These are phyloP conservation scores for Cadophora sp. DNA, from an alignment of 2,329 filamentous ascomycete genomes.

Conservation along the genomic window DNA sequence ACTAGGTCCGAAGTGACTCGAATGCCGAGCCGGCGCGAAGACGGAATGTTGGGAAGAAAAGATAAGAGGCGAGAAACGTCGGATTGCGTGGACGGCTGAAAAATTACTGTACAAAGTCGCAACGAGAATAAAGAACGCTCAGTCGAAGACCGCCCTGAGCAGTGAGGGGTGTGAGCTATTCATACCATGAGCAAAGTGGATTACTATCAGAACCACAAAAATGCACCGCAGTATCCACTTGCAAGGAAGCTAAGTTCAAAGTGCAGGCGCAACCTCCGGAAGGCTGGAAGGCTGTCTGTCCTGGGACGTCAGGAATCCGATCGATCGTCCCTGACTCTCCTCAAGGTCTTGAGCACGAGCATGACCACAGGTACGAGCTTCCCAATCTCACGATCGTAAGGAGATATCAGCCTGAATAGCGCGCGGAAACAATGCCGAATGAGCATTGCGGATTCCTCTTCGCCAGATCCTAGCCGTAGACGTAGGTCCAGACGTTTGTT, in stretches of 20 bases:
- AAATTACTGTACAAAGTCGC: background rate
- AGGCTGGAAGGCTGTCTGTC: background rate
- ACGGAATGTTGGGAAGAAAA: background rate
- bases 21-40: background rate
- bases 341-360: constrained; percentile 3
- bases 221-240: background rate
- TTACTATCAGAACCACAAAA: background rate
- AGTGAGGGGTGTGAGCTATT: background rate
- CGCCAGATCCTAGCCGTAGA: background rate
- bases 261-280: constrained; percentile 16
- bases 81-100: background rate
- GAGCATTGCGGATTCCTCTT: background rate
- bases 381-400: background rate
- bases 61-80: background rate
- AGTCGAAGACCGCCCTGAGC: background rate
- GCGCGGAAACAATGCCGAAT: constrained; percentile 2
- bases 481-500: constrained; percentile 14
- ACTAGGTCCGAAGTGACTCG: constrained; percentile 4
- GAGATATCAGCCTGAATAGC: background rate
- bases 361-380: background rate
- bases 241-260: background rate
- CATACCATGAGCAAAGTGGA: constrained; percentile 9
- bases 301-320: background rate
- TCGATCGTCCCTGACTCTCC: background rate
- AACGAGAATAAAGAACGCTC: background rate